These are phyloP conservation scores for Amanita exitialis DNA, from an alignment of 768 basidiomycete species.

Conservation along the genomic window DNA sequence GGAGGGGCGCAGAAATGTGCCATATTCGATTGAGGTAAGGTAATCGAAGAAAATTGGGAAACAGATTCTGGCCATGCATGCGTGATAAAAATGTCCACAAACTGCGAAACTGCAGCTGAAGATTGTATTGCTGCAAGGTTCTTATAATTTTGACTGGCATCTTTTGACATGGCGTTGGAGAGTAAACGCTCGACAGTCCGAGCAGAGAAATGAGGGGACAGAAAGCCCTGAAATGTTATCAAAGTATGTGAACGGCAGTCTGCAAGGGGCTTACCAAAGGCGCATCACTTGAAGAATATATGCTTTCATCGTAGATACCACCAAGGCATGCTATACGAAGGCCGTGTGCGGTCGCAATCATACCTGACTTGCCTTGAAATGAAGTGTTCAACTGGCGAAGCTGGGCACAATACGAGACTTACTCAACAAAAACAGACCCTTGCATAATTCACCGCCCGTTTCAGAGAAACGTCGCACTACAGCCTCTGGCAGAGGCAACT, in stretches of 20 bases:
- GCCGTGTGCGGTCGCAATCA: constrained; percentile 70
- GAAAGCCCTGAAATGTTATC: constrained; percentile 44
- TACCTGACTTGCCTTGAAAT: constrained; percentile 66
- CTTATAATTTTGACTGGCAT: constrained; percentile 39
- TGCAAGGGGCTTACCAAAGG: constrained; percentile 40
- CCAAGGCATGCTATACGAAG: constrained; percentile 82
- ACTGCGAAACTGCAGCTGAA: constrained; percentile 46
- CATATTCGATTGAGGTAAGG: constrained; percentile 38
- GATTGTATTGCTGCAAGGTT: constrained; percentile 64
- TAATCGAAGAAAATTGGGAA: constrained; percentile 45
- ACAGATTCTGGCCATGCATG: constrained; percentile 69
- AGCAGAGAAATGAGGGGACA: constrained; percentile 65
- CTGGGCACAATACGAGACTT: constrained; percentile 19
- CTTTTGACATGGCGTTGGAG: constrained; percentile 54
- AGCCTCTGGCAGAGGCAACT: constrained; percentile 56
- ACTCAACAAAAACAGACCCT: constrained; percentile 84
- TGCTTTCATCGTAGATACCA: constrained; percentile 56
- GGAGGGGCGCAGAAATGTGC: constrained; percentile 38
- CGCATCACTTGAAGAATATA: constrained; percentile 49
- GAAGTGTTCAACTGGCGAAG: constrained; percentile 5
- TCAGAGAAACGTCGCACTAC: constrained; percentile 70
- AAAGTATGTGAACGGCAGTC: not conserved
- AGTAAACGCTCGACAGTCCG: constrained; percentile 65
- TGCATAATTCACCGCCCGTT: constrained; percentile 71
- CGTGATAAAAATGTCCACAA: constrained; percentile 75